Percentiles rank a stretch among this genome's conserved stretches.
phyloP scores from a whole-genome alignment of 768 basidiomycete genomes.

The Suillus luteus region DNA sequence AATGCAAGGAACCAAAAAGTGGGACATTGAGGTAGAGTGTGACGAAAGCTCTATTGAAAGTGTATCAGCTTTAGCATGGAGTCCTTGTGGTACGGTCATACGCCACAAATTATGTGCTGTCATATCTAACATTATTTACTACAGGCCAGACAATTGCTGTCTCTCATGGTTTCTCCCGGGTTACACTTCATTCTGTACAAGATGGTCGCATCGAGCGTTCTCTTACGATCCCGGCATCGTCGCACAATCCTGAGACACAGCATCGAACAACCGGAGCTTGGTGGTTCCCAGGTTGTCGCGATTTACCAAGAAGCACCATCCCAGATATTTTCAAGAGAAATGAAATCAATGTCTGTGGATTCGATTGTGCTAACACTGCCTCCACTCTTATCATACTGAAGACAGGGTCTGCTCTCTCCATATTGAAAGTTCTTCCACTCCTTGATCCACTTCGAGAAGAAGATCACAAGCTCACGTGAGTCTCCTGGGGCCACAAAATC shows the following conservation, averaged over 20 bases:
- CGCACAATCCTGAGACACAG: constrained; percentile 18
- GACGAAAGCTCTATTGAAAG: constrained; percentile 47
- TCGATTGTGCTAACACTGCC: constrained; percentile 8
- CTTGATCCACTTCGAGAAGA: constrained; percentile 72
- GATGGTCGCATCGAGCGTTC: constrained; percentile 62
- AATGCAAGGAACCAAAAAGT: constrained; percentile 74
- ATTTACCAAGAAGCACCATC: constrained; percentile 43
- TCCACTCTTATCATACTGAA: constrained; percentile 34
- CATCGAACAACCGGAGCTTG: constrained; percentile 55
- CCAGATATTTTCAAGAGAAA: constrained; percentile 79
- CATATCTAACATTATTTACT: constrained; percentile 13
- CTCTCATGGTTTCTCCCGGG: constrained; percentile 63
- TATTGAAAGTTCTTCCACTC: constrained; percentile 67
- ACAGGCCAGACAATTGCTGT: constrained; percentile 73
- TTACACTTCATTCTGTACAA: constrained; percentile 78
- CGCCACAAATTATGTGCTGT: not conserved
- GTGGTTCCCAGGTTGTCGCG: constrained; percentile 67
- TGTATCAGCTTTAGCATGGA: constrained; percentile 71
- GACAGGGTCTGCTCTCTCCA: constrained; percentile 79
- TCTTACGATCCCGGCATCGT: constrained; percentile 38
- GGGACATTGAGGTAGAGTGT: constrained; percentile 73
- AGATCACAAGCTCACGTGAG: constrained; percentile 65
- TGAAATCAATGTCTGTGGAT: constrained; percentile 55
- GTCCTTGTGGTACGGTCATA: constrained; percentile 67
- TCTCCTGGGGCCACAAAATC: constrained; percentile 16